Evolutionary conservation across 202 grass and related monocot genomes (phyloP).

Genomic region (Eragrostis tef): DNA sequence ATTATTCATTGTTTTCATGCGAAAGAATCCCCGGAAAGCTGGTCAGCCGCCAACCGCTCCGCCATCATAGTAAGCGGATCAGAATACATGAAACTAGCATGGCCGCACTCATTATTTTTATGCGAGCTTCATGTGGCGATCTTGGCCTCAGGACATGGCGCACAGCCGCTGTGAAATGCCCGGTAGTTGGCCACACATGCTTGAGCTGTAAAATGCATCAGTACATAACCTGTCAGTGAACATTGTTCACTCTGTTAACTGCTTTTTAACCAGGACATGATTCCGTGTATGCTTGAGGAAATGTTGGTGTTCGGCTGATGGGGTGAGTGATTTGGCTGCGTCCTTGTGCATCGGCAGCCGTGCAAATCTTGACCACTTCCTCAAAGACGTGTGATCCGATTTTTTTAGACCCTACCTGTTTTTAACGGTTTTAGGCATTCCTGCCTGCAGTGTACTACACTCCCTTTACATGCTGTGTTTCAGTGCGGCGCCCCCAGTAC

Average conservation of each 20-base stretch:
- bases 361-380: slow-evolving; percentile 49
- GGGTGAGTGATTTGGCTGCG: slow-evolving; percentile 30
- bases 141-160: neutral
- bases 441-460: no score
- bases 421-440: slow-evolving; percentile 49
- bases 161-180: neutral
- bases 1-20: neutral
- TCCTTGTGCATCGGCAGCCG: slow-evolving; percentile 46
- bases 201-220: neutral
- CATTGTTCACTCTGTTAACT: neutral
- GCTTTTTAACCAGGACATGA: neutral
- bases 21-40: slow-evolving; percentile 26
- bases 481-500: no score
- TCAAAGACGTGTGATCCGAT: slow-evolving; percentile 47
- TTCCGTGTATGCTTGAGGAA: neutral
- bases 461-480: no score
- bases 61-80: slow-evolving; percentile 33
- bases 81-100: neutral
- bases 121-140: neutral
- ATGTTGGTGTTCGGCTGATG: neutral
- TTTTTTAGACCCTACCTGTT: slow-evolving; percentile 30
- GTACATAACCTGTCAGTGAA: slow-evolving; percentile 11
- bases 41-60: slow-evolving; percentile 48
- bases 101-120: neutral
- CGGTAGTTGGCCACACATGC: slow-evolving; percentile 42